phyloP scores from a whole-genome alignment of 1,139 yeast species.

The Lodderomyces jiufengensis region DNA sequence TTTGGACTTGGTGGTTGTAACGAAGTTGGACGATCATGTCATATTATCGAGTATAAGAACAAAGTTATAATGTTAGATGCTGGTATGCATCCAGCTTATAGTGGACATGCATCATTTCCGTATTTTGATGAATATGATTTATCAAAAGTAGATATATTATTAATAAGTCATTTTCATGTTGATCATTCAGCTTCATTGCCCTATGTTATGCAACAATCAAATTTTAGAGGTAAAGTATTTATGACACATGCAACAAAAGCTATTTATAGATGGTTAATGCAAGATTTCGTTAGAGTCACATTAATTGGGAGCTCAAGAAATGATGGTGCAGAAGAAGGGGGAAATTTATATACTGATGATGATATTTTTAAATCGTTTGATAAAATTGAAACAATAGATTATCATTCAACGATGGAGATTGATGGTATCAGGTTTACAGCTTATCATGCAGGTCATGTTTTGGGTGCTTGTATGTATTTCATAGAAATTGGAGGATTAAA shows the following conservation, averaged over 20 bases:
- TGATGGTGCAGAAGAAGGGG: conserved; percentile 22
- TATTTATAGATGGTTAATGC: conserved; percentile 88
- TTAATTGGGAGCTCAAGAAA: conserved; percentile 48
- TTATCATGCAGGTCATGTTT: conserved; percentile 97
- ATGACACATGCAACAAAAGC: conserved; percentile 99
- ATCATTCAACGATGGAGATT: conserved; percentile 91
- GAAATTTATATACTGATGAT: conserved; percentile 79
- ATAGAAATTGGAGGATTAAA: conserved; percentile 92
- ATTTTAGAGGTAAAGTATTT: conserved; percentile 89
- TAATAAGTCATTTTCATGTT: conserved; percentile 91
- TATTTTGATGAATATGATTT: conserved; percentile 93
- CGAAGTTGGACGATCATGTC: conserved; percentile 97
- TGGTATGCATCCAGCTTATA: conserved; percentile 94
- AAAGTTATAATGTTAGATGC: conserved; percentile 98
- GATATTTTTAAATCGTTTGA: conserved; percentile 87
- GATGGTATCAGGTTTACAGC: conserved; percentile 96
- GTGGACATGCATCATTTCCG: conserved; percentile 88
- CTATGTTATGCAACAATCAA: conserved; percentile 96
- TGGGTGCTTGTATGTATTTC: conserved; percentile 98
- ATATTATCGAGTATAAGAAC: conserved; percentile 85
- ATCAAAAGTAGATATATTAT: conserved; percentile 76
- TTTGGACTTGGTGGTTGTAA: conserved; percentile 99
- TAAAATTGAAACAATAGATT: conserved; percentile 87
- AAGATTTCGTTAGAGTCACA: conserved; percentile 92
- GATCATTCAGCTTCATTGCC: conserved; percentile 98